Conservation (phyloP, 2,329 filamentous ascomycete genomes). For the Aspergillus vadensis region DNA sequence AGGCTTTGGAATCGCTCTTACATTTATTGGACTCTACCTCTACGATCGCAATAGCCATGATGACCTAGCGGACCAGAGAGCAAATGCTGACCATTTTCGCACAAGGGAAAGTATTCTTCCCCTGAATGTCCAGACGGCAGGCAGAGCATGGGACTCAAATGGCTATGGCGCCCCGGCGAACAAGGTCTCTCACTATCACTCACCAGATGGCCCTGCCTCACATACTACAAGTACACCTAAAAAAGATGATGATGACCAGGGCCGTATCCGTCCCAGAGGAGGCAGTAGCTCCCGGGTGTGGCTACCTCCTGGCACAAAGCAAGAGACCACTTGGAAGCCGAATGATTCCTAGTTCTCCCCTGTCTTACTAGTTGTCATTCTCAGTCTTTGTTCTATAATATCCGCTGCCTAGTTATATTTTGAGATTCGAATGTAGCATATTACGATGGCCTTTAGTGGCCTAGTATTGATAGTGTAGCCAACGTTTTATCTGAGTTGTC, state of each 20-base stretch:
- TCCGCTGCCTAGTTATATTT: not conserved
- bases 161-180: conserved; percentile 38
- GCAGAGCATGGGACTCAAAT: conserved; percentile 41
- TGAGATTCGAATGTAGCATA: not conserved
- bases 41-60: conserved; percentile 91
- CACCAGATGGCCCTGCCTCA: conserved; percentile 20
- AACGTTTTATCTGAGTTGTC: not conserved
- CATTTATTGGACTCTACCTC: conserved; percentile 88
- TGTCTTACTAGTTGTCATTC: not conserved
- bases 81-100: conserved; percentile 64
- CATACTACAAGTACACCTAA: conserved; percentile 33
- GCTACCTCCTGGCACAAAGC: conserved; percentile 77
- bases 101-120: conserved; percentile 67
- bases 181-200: conserved; percentile 24
- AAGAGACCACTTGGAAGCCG: conserved; percentile 78
- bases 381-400: not conserved
- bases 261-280: conserved; percentile 43
- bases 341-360: conserved; percentile 43
- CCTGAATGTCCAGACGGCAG: conserved; percentile 50
- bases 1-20: conserved; percentile 80
- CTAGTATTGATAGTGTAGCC: not conserved
- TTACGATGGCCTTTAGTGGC: not conserved
- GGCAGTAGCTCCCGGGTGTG: conserved; percentile 53
- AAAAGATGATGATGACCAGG: conserved; percentile 50
- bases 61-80: conserved; percentile 82